Base-by-base conservation (phyloP, 345 rosid genomes). In the Brassica nigra region DNA sequence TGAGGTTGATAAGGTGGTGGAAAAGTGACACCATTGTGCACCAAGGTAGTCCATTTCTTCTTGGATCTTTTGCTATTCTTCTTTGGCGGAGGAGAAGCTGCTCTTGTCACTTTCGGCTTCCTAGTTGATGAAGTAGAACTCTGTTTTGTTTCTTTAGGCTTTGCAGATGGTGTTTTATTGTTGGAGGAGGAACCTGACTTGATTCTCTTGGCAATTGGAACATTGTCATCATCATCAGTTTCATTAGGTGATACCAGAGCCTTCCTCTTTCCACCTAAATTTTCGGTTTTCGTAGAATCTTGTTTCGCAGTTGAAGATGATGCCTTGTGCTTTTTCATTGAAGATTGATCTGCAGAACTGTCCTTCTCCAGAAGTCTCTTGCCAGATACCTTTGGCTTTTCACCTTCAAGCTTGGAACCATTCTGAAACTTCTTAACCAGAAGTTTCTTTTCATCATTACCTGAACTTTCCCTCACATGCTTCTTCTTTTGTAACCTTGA, bases 11-110 rank as follows among this genome's bases (percentile, higher is more conserved):
- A 95, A 12, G 93, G 82, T 82, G 97, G 96, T 9, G 98, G 97
- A 68, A 95, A 95, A 75, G 87, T 95, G 59, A 95, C 98, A 80
- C 99, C 99, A 59, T 70, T 92, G 83, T 95, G 99, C 71, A 62
- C 93, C 88, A 95, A 83, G 6, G 95, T 92, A 23, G 88, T 91
- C 98, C 96, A 95, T 82, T 92, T 92, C 82, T 87, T 90, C 83
- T 84, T 89, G 20, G 85, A 82, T 20, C 87, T 84, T 75, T 83
- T 90, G 78, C 39, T 82, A 0, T 67, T 76, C 71, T 84, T 89
- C 77, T 85, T 90, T 71, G 82, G 82, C 42, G 85, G 83, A 39
- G 87, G 69, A 49, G 97, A 83, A 68, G 83, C 83, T 75, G 44
- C 84, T 62, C 84, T 87, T 49, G 74, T 80, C 7, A 37, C 77